Percentiles rank a stretch among this genome's conserved stretches.
Conservation (phyloP, 1,139 yeast species). For the Wickerhamiella infanticola region DNA sequence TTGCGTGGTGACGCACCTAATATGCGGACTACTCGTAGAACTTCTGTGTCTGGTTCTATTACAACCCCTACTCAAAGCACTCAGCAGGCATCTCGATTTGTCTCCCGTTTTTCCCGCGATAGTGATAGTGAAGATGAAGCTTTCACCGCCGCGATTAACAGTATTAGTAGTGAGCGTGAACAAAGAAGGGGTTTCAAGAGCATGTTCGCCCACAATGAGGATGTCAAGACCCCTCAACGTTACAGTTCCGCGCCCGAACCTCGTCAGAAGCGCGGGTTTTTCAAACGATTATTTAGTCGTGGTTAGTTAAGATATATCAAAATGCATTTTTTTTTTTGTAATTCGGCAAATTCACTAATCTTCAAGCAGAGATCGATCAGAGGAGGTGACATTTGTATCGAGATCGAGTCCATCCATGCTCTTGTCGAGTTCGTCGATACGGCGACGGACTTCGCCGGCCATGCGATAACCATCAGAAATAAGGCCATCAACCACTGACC, state of each 20-base stretch:
- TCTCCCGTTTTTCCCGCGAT: constrained; percentile 23
- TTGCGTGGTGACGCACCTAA: neutral
- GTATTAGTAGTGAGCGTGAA: neutral
- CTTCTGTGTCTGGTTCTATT: constrained; percentile 1
- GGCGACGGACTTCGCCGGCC: constrained; percentile 71
- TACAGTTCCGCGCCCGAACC: constrained; percentile 8
- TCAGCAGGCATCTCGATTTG: constrained; percentile 11
- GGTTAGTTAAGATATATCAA: neutral
- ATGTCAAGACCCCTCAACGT: constrained; percentile 18
- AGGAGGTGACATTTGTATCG: constrained; percentile 21
- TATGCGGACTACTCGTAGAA: neutral
- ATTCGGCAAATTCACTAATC: neutral
- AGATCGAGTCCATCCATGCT: constrained; percentile 18
- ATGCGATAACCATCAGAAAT: constrained; percentile 86
- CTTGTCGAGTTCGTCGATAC: constrained; percentile 49
- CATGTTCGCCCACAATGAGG: constrained; percentile 20
- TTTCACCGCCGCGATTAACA: neutral
- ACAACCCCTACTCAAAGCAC: constrained; percentile 3
- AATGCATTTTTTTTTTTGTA: neutral
- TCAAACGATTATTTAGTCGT: constrained; percentile 13
- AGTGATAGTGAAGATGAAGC: constrained; percentile 22
- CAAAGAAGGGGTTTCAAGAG: neutral
- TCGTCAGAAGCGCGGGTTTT: constrained; percentile 6
- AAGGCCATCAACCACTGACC: constrained; percentile 83
- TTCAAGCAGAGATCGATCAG: constrained; percentile 26